Evolutionary conservation across 441 rosid species (phyloP).

Genomic region (Viola pubescens): DNA sequence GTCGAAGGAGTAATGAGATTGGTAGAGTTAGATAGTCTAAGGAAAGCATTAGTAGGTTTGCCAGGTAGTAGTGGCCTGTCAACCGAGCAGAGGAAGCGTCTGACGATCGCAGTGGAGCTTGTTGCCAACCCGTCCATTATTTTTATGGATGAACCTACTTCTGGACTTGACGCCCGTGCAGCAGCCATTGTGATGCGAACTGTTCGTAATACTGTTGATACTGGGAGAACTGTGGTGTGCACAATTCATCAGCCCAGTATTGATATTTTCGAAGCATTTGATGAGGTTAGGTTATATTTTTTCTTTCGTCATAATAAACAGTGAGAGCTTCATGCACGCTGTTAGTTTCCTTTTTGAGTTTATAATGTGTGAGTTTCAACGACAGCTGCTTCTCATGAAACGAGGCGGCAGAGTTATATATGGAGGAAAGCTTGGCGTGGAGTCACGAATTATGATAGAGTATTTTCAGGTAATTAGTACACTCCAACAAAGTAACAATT

Average conservation of each 20-base stretch:
- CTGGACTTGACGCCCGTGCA: slow-evolving; percentile 97
- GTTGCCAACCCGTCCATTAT: slow-evolving; percentile 94
- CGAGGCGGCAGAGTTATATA: slow-evolving; percentile 90
- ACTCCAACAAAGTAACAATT: no score
- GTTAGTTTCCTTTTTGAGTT: slow-evolving; percentile 6
- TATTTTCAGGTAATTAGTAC: slow-evolving; percentile 63
- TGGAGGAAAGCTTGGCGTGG: slow-evolving; percentile 73
- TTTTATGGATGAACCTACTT: slow-evolving; percentile 98
- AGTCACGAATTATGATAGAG: slow-evolving; percentile 59
- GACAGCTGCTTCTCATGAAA: slow-evolving; percentile 90
- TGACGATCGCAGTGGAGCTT: slow-evolving; percentile 94
- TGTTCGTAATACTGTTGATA: slow-evolving; percentile 90
- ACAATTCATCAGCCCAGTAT: slow-evolving; percentile 95
- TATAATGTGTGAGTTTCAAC: slow-evolving; percentile 16
- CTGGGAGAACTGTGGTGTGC: slow-evolving; percentile 94
- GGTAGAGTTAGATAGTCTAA: slow-evolving; percentile 73
- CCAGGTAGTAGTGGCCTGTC: slow-evolving; percentile 82
- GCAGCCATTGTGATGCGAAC: slow-evolving; percentile 98
- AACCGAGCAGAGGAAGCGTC: slow-evolving; percentile 86
- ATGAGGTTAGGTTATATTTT: slow-evolving; percentile 48
- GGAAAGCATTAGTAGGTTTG: slow-evolving; percentile 78
- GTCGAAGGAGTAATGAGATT: slow-evolving; percentile 92
- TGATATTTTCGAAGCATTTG: slow-evolving; percentile 89
- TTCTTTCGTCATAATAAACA: slow-evolving; percentile 4
- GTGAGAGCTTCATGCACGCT: not conserved